Evolutionary conservation across 225 moss, liverwort and hornwort species (phyloP).

Genomic region (Pseudoscleropodium purum): DNA sequence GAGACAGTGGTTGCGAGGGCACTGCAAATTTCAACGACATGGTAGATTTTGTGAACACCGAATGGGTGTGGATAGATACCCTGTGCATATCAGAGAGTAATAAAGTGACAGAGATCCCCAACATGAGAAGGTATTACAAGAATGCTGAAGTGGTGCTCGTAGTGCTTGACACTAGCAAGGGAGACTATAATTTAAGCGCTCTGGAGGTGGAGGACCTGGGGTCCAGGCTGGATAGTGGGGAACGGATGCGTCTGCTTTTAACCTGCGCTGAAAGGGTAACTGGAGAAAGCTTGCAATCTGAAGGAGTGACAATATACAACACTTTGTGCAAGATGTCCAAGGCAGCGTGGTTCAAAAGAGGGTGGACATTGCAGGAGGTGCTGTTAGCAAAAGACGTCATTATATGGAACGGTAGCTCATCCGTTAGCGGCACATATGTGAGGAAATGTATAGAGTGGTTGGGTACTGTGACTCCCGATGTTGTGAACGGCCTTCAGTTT

Average conservation of each 20-base stretch:
- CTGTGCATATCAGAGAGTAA: background rate
- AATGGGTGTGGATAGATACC: background rate
- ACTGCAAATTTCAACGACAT: background rate
- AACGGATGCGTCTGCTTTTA: accelerated
- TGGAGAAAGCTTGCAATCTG: background rate
- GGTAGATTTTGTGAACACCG: background rate
- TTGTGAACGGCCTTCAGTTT: background rate
- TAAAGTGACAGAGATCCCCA: background rate
- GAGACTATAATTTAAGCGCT: background rate
- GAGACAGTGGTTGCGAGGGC: background rate
- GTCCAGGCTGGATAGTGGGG: accelerated
- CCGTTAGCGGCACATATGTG: background rate
- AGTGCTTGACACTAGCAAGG: background rate
- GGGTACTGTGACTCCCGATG: background rate
- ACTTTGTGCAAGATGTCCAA: background rate
- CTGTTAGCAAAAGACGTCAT: background rate
- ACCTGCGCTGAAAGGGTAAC: background rate
- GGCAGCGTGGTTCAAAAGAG: background rate
- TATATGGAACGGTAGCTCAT: background rate
- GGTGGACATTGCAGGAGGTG: background rate
- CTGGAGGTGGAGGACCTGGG: background rate
- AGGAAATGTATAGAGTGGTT: background rate
- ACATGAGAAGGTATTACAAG: background rate
- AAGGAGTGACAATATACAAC: background rate
- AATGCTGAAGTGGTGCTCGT: background rate